A percentile compares a stretch with the other conserved stretches of the same genome.
Evolutionary conservation across 495 filamentous ascomycete genomes (phyloP).

Genomic region (Talaromyces ruber): DNA sequence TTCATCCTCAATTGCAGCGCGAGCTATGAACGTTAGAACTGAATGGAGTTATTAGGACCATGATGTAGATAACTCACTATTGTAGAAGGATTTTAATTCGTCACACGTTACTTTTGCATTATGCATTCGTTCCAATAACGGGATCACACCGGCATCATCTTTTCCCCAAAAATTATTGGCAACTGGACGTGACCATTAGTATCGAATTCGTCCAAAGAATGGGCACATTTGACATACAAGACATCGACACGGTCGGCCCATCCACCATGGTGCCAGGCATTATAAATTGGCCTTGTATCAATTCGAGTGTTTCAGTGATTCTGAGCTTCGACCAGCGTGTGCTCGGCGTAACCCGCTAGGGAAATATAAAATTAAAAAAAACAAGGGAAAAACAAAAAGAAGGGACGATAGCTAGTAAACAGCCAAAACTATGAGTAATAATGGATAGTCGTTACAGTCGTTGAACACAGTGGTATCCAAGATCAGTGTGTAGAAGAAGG

Average conservation of each 20-base stretch:
- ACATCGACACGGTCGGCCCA: slow-evolving; percentile 54
- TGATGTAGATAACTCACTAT: slow-evolving; percentile 38
- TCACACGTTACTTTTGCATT: slow-evolving; percentile 92
- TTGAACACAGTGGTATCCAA: slow-evolving; percentile 8
- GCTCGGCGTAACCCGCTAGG: slow-evolving; percentile 21
- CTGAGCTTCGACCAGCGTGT: slow-evolving; percentile 35
- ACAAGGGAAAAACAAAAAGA: slow-evolving; percentile 7
- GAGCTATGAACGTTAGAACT: slow-evolving; percentile 45
- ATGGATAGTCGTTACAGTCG: background rate
- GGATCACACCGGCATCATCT: slow-evolving; percentile 91
- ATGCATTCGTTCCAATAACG: slow-evolving; percentile 93
- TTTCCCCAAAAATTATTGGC: slow-evolving; percentile 99
- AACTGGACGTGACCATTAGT: slow-evolving; percentile 41
- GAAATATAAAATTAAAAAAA: slow-evolving; percentile 10
- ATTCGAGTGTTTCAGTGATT: background rate
- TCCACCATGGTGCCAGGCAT: slow-evolving; percentile 58
- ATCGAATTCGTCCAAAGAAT: slow-evolving; percentile 3
- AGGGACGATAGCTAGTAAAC: slow-evolving; percentile 6
- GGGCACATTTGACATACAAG: slow-evolving; percentile 37
- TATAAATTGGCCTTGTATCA: slow-evolving; percentile 18
- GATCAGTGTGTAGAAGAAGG: slow-evolving; percentile 11
- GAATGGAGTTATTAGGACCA: background rate
- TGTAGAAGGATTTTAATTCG: slow-evolving; percentile 88
- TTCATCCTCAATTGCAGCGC: slow-evolving; percentile 92
- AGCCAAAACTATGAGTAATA: slow-evolving; percentile 7